Base-by-base conservation (phyloP, 2,329 filamentous ascomycete species). In the Cladophialophora carrionii region DNA sequence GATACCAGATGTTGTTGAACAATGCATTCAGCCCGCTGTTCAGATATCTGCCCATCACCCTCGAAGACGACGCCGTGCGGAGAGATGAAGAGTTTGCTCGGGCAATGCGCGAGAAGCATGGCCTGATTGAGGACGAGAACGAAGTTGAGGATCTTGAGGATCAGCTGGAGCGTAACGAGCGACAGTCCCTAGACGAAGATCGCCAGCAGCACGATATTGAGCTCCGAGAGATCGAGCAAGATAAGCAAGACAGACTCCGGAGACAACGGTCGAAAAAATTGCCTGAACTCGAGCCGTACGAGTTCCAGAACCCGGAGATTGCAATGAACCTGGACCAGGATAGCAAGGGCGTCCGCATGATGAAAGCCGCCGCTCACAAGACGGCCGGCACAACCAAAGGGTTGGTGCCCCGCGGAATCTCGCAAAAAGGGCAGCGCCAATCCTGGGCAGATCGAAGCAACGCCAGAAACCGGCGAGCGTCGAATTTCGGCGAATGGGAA, bases 11-110 rank as follows among this genome's bases (percentile, higher is more conserved):
- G 48, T 79, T 96, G 1, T 82, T 98, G 58, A 96, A 96, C 76
- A 80, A 82, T 61, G 90, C 92, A 0, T 98, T 99, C 71, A 86
- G 86, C 0, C 94, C 95, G 2, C 83, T 99, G 9, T 88, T 96
- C 74, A 87, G 90, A 46, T 96, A 96, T 73, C 81, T 99, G 3
- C 95, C 95, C 0, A 96, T 98, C 69, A 98, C 94, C 0, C 87
- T 98, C 62, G 95, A 99, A 76, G 95, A 98, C 69, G 94, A 97
- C 74, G 95, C 95, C 2, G 91, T 95, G 0, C 81, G 91, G n/a
- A 88, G 94, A 6, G 95, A 99, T 71, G 87, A 94, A 73, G 91
- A 90, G 46, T 99, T 98, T 74, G 89, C 92, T 71, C 84, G 89
- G 54, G 89, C 88, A 3, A 92, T 96, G 74, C 87, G 88, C 63